Conservation (phyloP, 805 yeast species). For the Barnettozyma botsteinii region DNA sequence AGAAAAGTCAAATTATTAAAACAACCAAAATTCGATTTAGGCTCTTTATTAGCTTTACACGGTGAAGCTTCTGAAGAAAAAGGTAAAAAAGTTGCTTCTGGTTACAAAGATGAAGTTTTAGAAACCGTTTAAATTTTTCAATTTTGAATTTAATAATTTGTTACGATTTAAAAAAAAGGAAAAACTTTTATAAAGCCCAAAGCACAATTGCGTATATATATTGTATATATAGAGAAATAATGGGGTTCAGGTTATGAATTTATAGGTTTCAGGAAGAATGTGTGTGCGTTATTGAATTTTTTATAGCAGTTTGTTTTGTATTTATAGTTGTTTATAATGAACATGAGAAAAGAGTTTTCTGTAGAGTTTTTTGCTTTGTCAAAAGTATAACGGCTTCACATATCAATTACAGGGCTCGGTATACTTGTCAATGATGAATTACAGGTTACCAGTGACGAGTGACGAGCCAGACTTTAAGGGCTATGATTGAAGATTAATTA, state of each 20-base stretch:
- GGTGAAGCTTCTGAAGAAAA: slow-evolving; percentile 96
- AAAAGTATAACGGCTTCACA: too few species aligned
- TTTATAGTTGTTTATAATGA: slow-evolving; percentile 10
- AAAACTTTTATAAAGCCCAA: slow-evolving; percentile 4
- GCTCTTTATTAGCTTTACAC: slow-evolving; percentile 92
- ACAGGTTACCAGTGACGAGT: too few species aligned
- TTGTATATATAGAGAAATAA: slow-evolving; percentile 94
- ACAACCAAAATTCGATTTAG: slow-evolving; percentile 98
- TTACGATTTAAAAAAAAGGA: slow-evolving; percentile 66
- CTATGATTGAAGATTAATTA: too few species aligned
- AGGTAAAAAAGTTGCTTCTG: slow-evolving; percentile 91
- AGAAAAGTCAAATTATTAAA: slow-evolving; percentile 98
- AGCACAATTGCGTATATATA: slow-evolving; percentile 44
- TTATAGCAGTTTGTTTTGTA: slow-evolving; percentile 8
- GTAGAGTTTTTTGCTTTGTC: too few species aligned
- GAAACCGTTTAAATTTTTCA: slow-evolving; percentile 72
- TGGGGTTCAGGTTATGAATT: slow-evolving; percentile 95
- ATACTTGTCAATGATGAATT: too few species aligned
- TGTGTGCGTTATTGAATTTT: slow-evolving; percentile 94
- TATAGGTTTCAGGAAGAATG: slow-evolving; percentile 95
- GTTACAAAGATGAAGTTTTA: slow-evolving; percentile 98
- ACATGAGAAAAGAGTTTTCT: slow-evolving; percentile 3
- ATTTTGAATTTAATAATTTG: slow-evolving; percentile 98
- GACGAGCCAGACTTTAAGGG: too few species aligned
- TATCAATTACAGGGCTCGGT: too few species aligned